Conservation (phyloP, 2,329 filamentous ascomycete genomes). For the Amesomyces nigricolor region DNA sequence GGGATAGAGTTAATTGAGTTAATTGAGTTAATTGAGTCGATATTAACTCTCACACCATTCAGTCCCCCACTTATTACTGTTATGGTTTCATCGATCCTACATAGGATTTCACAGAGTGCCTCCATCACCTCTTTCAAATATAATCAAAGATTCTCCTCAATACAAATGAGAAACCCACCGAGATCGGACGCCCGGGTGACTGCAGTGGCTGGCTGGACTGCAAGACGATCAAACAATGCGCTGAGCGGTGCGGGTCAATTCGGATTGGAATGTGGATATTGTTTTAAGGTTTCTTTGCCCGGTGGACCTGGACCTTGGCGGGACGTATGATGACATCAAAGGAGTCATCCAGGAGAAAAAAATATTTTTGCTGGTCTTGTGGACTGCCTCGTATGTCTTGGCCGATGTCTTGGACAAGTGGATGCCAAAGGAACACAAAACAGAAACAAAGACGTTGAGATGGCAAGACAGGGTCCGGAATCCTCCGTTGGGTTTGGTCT, state of each 20-base stretch:
- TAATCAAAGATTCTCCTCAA: background rate
- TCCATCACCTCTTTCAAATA: background rate
- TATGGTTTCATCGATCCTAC: background rate
- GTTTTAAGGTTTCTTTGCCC: background rate
- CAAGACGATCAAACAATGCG: slow-evolving; percentile 9
- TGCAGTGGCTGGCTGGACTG: background rate
- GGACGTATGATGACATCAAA: slow-evolving; percentile 7
- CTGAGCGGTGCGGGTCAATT: slow-evolving; percentile 6
- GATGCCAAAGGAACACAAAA: background rate
- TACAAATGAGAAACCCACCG: background rate
- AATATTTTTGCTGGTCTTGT: slow-evolving; percentile 1
- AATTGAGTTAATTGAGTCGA: background rate
- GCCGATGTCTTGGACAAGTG: background rate
- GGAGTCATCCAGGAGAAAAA: slow-evolving; percentile 2
- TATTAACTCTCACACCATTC: background rate
- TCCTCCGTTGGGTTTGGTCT: background rate
- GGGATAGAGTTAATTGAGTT: too few species aligned
- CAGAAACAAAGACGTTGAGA: background rate
- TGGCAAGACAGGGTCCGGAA: background rate
- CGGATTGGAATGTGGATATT: slow-evolving; percentile 8
- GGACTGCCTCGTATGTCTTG: background rate
- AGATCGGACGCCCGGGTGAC: background rate
- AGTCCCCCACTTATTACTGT: background rate
- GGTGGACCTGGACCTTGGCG: background rate
- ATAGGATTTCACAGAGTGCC: background rate